Base-by-base conservation (phyloP, 768 basidiomycete genomes). In the Leccinum obscurum region DNA sequence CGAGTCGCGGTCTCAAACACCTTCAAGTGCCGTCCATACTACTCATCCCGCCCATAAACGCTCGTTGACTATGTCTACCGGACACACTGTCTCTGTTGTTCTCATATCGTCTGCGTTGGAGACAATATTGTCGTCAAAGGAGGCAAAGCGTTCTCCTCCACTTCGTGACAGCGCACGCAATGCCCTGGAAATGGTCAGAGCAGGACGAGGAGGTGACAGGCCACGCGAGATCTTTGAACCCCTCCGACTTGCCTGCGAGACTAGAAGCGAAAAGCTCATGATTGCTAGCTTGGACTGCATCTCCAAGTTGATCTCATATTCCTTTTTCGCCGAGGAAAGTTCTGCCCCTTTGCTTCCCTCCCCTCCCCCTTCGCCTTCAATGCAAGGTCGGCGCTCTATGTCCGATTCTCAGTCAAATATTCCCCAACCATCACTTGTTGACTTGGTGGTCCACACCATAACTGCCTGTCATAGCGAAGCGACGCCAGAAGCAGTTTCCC, bases 281-380 rank as follows among this genome's bases (percentile, higher is more conserved):
- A 93, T 97, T 71, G 92, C 95, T 17, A 96, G 95, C 67, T 79
- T 99, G 72, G 97, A 99, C 75, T 95, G 97, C 70, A 94, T 98
- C 61, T 93, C 94, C 57, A 99, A 99, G 76, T 85, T 99, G 65
- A 92, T 98, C 63, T 95, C 95, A 7, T 93, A 98, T 75, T 95
- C 93, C 26, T 98, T 98, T 83, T 98, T 98, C 70, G 84, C 85
- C 48, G 95, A 97, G 66, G 74, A 83, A 34, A 76, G 79, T 37
- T 72, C 79, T 9, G 59, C 75, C 74, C 35, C 75, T 66, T 39
- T 76, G 4, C 65, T 89, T 54, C 81, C 85, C 4, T 93, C 93
- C 2, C 92, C 93, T 32, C 92, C 90, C 24, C 83, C 86, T 7
- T 92, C 92, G 24, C 92, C 92, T 8, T 73, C 72, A 24, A 69